These are phyloP conservation scores for Aphanoascus verrucosus DNA, from an alignment of 2,329 filamentous ascomycete genomes.

Conservation along the genomic window DNA sequence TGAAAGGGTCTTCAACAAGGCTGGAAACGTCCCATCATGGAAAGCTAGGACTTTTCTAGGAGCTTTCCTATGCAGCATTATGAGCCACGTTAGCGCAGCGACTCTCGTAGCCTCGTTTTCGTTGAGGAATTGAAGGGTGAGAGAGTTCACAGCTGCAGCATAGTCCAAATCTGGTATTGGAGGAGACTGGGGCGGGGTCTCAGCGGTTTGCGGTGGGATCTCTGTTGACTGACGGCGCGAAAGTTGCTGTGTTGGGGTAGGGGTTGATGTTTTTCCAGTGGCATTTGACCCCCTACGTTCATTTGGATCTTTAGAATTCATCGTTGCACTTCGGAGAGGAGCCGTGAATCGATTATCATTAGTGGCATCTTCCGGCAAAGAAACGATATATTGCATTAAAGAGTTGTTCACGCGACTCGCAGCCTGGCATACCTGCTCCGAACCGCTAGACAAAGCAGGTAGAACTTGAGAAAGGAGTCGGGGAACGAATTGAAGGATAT, in stretches of 20 bases:
- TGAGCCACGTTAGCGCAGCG: constrained; percentile 86
- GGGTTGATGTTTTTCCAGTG: constrained; percentile 19
- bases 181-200: constrained; percentile 38
- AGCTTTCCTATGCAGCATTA: constrained; percentile 94
- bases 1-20: constrained; percentile 87
- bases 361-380: constrained; percentile 60
- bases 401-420: constrained; percentile 82
- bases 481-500: constrained; percentile 89
- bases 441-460: constrained; percentile 83
- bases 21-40: constrained; percentile 94
- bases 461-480: constrained; percentile 83
- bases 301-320: constrained; percentile 28
- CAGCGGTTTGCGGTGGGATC: constrained; percentile 15
- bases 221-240: constrained; percentile 20
- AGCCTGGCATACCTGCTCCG: constrained; percentile 78
- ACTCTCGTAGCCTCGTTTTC: constrained; percentile 94
- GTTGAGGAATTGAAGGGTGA: constrained; percentile 88
- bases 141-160: constrained; percentile 80
- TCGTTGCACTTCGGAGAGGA: constrained; percentile 34
- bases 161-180: constrained; percentile 70
- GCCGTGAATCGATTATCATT: constrained; percentile 29
- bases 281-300: constrained; percentile 35
- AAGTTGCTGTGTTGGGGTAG: constrained; percentile 23
- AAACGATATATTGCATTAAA: constrained; percentile 88
- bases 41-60: constrained; percentile 87